These are phyloP conservation scores for Ichthyophonus hoferi DNA, from an alignment of 208 protist genomes.

Conservation along the genomic window DNA sequence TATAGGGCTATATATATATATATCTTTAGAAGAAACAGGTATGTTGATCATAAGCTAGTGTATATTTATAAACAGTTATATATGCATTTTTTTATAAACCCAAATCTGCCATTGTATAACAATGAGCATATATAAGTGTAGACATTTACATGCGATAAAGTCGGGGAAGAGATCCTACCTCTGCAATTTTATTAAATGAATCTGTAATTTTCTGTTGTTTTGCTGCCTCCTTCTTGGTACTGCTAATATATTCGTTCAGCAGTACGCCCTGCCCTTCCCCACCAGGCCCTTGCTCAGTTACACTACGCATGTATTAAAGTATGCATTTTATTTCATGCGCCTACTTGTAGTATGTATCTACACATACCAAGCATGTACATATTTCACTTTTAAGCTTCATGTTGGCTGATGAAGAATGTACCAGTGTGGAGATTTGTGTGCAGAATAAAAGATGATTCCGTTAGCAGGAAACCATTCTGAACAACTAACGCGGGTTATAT, in stretches of 20 bases:
- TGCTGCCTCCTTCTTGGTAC: slow-evolving; percentile 9
- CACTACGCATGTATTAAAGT: neutral
- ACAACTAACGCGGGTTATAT: neutral
- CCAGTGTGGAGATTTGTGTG: neutral
- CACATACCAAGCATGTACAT: neutral
- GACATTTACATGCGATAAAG: neutral
- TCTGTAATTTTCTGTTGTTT: neutral
- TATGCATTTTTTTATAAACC: neutral
- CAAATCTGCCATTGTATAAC: too few relatives aligned
- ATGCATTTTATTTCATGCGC: neutral
- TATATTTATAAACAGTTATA: neutral
- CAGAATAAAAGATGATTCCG: neutral
- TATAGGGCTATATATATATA: neutral
- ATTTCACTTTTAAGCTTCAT: neutral
- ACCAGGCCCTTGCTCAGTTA: neutral
- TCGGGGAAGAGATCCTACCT: neutral
- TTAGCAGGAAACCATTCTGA: neutral
- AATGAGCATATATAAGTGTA: neutral
- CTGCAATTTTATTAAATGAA: slow-evolving; percentile 2
- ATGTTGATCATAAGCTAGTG: neutral
- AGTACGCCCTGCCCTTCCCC: neutral
- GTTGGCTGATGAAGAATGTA: neutral
- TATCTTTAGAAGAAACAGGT: too few relatives aligned
- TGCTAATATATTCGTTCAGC: slow-evolving; percentile 9
- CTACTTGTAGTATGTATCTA: neutral